These are phyloP conservation scores for Solanum chiquidenum DNA, from an alignment of 257 asterid genomes.

Conservation along the genomic window DNA sequence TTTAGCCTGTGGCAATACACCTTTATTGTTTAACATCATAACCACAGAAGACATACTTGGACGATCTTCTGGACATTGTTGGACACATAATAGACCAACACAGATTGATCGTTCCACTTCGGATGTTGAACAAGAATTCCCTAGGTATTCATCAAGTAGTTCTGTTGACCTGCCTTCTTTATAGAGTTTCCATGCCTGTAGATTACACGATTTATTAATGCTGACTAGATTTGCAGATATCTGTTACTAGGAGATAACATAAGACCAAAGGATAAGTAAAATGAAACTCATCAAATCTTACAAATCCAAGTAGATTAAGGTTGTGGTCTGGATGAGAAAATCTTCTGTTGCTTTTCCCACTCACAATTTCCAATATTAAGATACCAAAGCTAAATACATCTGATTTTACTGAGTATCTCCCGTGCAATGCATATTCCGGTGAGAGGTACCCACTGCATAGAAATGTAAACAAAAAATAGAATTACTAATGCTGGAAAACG, in stretches of 20 bases:
- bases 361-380: slow-evolving; percentile 16
- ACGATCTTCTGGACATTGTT: slow-evolving; percentile 21
- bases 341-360: slow-evolving; percentile 15
- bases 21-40: slow-evolving; percentile 19
- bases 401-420: slow-evolving; percentile 18
- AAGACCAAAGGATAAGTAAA: background rate
- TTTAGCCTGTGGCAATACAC: slow-evolving; percentile 9
- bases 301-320: slow-evolving; percentile 17
- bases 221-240: background rate
- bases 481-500: background rate
- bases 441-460: slow-evolving; percentile 16
- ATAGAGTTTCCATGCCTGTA: slow-evolving; percentile 26
- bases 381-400: slow-evolving; percentile 29
- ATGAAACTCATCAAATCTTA: background rate
- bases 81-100: slow-evolving; percentile 29
- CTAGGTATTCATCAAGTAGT: slow-evolving; percentile 5
- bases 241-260: background rate
- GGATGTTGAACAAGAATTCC: background rate
- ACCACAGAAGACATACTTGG: slow-evolving; percentile 26
- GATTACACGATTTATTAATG: background rate
- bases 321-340: slow-evolving; percentile 14
- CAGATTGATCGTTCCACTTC: slow-evolving; percentile 19
- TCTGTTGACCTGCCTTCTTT: slow-evolving; percentile 12
- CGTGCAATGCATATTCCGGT: slow-evolving; percentile 18
- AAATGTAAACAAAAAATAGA: background rate